Evolutionary conservation across 257 asterid species (phyloP).

Genomic region (Fraxinus cuspidata): DNA sequence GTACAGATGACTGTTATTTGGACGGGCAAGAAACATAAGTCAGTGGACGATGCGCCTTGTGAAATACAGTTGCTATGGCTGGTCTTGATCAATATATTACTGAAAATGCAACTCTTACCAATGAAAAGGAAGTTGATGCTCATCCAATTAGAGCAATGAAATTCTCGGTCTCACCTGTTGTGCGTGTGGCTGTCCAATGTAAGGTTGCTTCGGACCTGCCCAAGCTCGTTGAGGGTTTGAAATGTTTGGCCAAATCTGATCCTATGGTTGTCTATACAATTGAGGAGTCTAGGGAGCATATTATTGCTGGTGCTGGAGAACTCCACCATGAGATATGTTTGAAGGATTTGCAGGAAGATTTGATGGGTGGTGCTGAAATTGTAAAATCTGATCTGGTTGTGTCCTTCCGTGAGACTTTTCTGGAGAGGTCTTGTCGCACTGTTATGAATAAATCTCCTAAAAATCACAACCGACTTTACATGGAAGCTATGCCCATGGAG

Average conservation of each 20-base stretch:
- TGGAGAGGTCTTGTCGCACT: constrained; percentile 2
- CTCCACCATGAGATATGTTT: constrained; percentile 21
- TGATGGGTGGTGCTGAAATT: not conserved
- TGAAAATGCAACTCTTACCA: constrained; percentile 10
- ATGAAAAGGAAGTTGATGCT: constrained; percentile 18
- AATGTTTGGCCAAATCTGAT: not conserved
- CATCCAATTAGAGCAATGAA: constrained; percentile 21
- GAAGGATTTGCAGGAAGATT: constrained; percentile 10
- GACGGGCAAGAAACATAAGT: not conserved
- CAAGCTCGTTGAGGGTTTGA: not conserved
- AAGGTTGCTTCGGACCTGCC: not conserved
- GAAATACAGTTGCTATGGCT: constrained; percentile 20
- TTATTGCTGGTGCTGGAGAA: constrained; percentile 20
- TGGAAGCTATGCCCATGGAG: too few species aligned
- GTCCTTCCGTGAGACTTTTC: constrained; percentile 18
- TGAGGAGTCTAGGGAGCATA: not conserved
- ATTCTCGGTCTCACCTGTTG: too few species aligned
- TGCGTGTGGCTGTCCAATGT: not conserved
- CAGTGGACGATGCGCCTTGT: not conserved
- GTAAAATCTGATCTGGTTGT: not conserved
- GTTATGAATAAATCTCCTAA: constrained; percentile 18
- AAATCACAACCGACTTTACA: too few species aligned
- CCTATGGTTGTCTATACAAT: not conserved
- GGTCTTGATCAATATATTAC: constrained; percentile 16
- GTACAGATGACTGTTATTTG: not conserved